Conservation (phyloP, 148 eudicot genomes). For the Silene uniflora region DNA sequence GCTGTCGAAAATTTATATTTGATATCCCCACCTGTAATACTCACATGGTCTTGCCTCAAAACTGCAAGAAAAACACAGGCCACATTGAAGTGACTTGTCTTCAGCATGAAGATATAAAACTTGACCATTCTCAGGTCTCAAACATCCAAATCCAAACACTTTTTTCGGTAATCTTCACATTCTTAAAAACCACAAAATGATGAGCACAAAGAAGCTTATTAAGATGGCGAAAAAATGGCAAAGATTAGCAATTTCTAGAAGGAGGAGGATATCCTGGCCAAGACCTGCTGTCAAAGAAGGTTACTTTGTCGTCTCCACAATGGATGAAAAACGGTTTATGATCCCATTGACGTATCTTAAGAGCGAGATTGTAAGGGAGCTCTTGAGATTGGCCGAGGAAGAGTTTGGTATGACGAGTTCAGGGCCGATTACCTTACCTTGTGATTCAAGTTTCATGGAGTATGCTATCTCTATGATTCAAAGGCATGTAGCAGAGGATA, state of each 20-base stretch:
- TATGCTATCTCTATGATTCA: conserved; percentile 10
- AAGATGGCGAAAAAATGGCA: conserved; percentile 26
- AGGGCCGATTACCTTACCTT: conserved; percentile 9
- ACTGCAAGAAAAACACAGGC: no score
- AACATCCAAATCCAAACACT: background rate
- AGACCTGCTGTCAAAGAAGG: background rate
- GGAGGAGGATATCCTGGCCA: conserved; percentile 13
- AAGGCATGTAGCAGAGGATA: background rate
- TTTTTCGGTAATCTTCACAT: background rate
- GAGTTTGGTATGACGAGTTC: background rate
- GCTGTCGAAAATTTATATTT: no score
- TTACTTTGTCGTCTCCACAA: background rate
- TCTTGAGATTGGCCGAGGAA: conserved; percentile 14
- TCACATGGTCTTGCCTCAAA: background rate
- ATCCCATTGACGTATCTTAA: conserved; percentile 5
- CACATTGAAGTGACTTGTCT: conserved; percentile 3
- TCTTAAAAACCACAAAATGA: conserved; percentile 4
- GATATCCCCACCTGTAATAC: background rate
- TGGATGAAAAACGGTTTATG: conserved; percentile 2
- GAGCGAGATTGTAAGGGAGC: background rate
- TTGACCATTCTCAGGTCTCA: conserved; percentile 6
- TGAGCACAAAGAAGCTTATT: conserved; percentile 26
- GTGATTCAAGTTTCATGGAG: conserved; percentile 14
- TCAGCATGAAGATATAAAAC: conserved; percentile 8
- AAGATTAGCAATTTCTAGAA: conserved; percentile 15